Percentiles rank a stretch among this genome's conserved stretches.
These are phyloP conservation scores for Blastocrithidia nonstop DNA, from an alignment of 208 protist genomes.

Conservation along the genomic window DNA sequence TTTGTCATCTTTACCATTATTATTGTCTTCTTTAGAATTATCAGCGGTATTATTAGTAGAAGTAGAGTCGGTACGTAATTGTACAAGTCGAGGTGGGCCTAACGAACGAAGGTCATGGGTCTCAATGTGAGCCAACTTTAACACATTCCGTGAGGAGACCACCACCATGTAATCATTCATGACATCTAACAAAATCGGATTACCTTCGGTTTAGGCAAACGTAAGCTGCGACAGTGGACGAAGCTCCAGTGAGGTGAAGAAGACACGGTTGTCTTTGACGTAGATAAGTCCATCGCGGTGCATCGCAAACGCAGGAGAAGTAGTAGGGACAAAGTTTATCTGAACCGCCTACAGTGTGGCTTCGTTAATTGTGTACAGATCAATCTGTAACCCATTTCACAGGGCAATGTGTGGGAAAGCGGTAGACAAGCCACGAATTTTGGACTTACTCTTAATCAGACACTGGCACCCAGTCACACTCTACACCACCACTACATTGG, in stretches of 20 bases:
- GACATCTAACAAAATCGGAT: conserved; percentile 66
- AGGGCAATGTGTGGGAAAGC: conserved; percentile 74
- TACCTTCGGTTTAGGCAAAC: conserved; percentile 77
- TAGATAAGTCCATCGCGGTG: conserved; percentile 79
- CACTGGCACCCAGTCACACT: conserved; percentile 73
- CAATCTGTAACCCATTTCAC: conserved; percentile 80
- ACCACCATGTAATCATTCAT: conserved; percentile 82
- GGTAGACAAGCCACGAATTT: conserved; percentile 66
- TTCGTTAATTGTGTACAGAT: conserved; percentile 82
- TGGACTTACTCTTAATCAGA: conserved; percentile 49
- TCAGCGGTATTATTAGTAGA: not conserved
- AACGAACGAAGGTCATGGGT: conserved; percentile 46
- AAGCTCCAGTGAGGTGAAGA: conserved; percentile 70
- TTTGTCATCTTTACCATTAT: conserved; percentile 3
- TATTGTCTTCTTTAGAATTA: not conserved
- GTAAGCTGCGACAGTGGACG: conserved; percentile 58
- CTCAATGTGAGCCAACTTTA: conserved; percentile 58
- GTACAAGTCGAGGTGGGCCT: conserved; percentile 48
- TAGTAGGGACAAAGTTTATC: conserved; percentile 51
- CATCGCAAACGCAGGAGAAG: conserved; percentile 62
- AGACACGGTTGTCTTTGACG: conserved; percentile 57
- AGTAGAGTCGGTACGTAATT: conserved; percentile 7
- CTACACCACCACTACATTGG: conserved; percentile 76
- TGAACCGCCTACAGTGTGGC: conserved; percentile 46
- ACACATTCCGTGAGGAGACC: conserved; percentile 63